A percentile compares a stretch with the other conserved stretches of the same genome.
phyloP scores from a whole-genome alignment of 352 stramenopile genomes.

The Detonula confervacea region DNA sequence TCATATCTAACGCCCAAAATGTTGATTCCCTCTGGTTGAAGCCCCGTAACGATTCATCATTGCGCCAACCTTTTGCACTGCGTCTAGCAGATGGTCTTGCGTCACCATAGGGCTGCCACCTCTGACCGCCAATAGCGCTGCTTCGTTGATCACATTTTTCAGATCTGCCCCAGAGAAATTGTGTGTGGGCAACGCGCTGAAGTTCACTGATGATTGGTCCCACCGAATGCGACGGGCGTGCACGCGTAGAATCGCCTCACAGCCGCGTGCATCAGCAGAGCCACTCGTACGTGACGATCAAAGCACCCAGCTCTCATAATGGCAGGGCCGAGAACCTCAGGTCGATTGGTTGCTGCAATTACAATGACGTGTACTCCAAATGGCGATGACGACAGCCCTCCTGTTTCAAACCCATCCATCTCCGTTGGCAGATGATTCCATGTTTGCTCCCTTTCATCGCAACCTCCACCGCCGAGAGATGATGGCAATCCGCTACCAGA shows the following conservation, averaged over 20 bases:
- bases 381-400: no score
- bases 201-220: conserved; percentile 86
- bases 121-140: conserved; percentile 83
- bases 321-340: conserved; percentile 94
- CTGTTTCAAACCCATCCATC: conserved; percentile 91
- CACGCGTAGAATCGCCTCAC: conserved; percentile 92
- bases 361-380: conserved; percentile 95
- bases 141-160: conserved; percentile 96
- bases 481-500: conserved; percentile 18
- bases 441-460: conserved; percentile 95
- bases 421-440: conserved; percentile 95
- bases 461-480: conserved; percentile 61
- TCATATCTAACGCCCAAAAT: conserved; percentile 3
- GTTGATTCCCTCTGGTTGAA: no score
- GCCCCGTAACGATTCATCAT: background rate
- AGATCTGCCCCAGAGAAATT: conserved; percentile 95
- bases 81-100: conserved; percentile 67
- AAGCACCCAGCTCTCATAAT: conserved; percentile 94
- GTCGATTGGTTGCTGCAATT: conserved; percentile 96
- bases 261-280: conserved; percentile 90
- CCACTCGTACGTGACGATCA: conserved; percentile 91
- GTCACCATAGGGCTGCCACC: conserved; percentile 45
- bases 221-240: conserved; percentile 55
- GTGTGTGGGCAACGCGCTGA: conserved; percentile 87
- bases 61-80: conserved; percentile 37